phyloP scores from a whole-genome alignment of 768 basidiomycete species.

The Pleurotus salmoneostramineus region DNA sequence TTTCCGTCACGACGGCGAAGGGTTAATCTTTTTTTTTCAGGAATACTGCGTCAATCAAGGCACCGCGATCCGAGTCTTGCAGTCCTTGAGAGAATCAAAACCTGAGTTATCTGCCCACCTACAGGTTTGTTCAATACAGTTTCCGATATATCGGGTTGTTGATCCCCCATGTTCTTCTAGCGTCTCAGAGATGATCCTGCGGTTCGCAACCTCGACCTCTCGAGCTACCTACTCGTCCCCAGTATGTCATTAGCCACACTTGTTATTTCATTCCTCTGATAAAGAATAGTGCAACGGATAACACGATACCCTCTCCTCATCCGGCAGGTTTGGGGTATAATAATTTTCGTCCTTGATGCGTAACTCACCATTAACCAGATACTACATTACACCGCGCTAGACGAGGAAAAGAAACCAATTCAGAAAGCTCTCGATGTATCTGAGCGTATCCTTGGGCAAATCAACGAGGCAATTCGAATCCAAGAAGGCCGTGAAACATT shows the following conservation, averaged over 20 bases:
- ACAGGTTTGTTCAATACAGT: too few relatives aligned
- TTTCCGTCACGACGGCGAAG: background rate
- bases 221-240: constrained; percentile 88
- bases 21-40: constrained; percentile 28
- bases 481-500: constrained; percentile 82
- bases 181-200: constrained; percentile 72
- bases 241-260: constrained; percentile 45
- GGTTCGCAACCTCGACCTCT: constrained; percentile 80
- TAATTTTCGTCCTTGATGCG: background rate
- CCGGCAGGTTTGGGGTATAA: constrained; percentile 50
- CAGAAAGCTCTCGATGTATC: constrained; percentile 53
- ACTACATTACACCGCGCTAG: constrained; percentile 70
- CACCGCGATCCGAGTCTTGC: constrained; percentile 71
- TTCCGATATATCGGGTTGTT: too few relatives aligned
- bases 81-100: constrained; percentile 67
- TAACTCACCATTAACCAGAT: constrained; percentile 38
- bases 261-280: background rate
- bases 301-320: constrained; percentile 92
- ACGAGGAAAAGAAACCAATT: constrained; percentile 57
- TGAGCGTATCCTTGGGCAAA: constrained; percentile 69
- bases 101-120: constrained; percentile 61
- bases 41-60: constrained; percentile 90
- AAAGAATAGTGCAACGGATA: constrained; percentile 80
- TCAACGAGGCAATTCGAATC: constrained; percentile 87
- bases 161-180: constrained; percentile 35